Percentiles rank a stretch among this genome's conserved stretches.
These are phyloP conservation scores for Carpinus fangiana DNA, from an alignment of 306 rosid genomes.

Conservation along the genomic window DNA sequence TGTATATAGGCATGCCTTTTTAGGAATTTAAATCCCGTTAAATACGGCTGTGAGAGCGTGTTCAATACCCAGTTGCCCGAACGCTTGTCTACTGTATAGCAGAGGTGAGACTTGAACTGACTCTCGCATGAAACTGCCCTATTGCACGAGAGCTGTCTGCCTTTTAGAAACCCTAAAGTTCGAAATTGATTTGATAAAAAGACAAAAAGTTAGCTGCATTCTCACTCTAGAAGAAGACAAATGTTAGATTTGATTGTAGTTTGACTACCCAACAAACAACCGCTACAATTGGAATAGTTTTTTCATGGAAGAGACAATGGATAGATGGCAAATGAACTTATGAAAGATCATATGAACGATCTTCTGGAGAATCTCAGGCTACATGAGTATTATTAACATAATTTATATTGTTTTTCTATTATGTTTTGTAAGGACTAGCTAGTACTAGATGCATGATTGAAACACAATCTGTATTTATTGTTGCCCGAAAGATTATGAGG, in stretches of 20 bases:
- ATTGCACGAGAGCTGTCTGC: no score
- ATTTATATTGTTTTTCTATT: background rate
- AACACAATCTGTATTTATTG: background rate
- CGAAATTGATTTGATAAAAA: background rate
- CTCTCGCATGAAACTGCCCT: no score
- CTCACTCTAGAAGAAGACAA: conserved; percentile 36
- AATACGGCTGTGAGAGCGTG: no score
- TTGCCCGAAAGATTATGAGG: conserved; percentile 16
- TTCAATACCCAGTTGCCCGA: no score
- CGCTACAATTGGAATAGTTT: conserved; percentile 32
- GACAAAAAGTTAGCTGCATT: background rate
- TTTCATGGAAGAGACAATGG: conserved; percentile 29
- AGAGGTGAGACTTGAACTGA: no score
- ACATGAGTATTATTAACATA: background rate
- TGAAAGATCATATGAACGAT: conserved; percentile 10
- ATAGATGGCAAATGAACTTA: conserved; percentile 24
- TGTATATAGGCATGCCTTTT: background rate
- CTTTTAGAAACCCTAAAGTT: background rate
- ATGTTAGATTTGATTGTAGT: conserved; percentile 46
- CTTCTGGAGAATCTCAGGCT: conserved; percentile 31
- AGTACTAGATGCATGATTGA: conserved; percentile 6
- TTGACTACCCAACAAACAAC: conserved; percentile 41
- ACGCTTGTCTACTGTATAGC: no score
- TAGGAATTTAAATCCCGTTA: no score
- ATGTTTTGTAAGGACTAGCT: conserved; percentile 25